These are phyloP conservation scores for Yamadazyma conglobata DNA, from an alignment of 1,139 yeast species.

Conservation along the genomic window DNA sequence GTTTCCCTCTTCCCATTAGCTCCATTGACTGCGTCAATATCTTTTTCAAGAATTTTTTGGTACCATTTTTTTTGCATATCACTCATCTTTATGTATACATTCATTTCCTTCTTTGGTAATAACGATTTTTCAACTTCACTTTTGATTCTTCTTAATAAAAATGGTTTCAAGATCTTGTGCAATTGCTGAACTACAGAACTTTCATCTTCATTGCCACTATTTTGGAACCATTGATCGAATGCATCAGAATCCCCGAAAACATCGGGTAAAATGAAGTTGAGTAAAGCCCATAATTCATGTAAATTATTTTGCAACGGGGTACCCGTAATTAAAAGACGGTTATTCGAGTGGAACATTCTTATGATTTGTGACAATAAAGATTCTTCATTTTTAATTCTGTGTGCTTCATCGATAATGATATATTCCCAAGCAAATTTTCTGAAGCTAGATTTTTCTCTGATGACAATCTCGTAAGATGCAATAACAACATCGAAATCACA, in stretches of 20 bases:
- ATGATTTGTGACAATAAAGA: constrained; percentile 72
- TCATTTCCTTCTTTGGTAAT: constrained; percentile 70
- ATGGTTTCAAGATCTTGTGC: constrained; percentile 82
- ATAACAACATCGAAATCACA: constrained; percentile 73
- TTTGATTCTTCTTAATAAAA: constrained; percentile 69
- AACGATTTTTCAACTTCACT: constrained; percentile 77
- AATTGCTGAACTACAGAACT: constrained; percentile 75
- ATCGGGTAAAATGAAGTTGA: constrained; percentile 73
- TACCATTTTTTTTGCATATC: constrained; percentile 79
- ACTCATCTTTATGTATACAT: constrained; percentile 69
- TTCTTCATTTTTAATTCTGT: constrained; percentile 76
- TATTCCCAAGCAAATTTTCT: constrained; percentile 71
- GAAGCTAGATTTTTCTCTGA: constrained; percentile 64
- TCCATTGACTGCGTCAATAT: constrained; percentile 80
- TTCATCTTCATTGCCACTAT: constrained; percentile 27
- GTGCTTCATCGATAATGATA: constrained; percentile 78
- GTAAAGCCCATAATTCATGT: constrained; percentile 77
- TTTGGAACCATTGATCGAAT: constrained; percentile 70
- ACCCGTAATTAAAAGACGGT: constrained; percentile 72
- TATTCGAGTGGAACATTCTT: constrained; percentile 65
- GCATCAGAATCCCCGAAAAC: constrained; percentile 71
- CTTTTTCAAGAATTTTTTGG: constrained; percentile 70
- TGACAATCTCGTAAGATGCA: constrained; percentile 75
- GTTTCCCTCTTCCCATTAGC: constrained; percentile 73
- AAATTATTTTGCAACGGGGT: constrained; percentile 78